Evolutionary conservation across 2,329 filamentous ascomycete genomes (phyloP), one percentile per base, ranked within the genome.

Genomic region (Cordyceps cicadae): DNA sequence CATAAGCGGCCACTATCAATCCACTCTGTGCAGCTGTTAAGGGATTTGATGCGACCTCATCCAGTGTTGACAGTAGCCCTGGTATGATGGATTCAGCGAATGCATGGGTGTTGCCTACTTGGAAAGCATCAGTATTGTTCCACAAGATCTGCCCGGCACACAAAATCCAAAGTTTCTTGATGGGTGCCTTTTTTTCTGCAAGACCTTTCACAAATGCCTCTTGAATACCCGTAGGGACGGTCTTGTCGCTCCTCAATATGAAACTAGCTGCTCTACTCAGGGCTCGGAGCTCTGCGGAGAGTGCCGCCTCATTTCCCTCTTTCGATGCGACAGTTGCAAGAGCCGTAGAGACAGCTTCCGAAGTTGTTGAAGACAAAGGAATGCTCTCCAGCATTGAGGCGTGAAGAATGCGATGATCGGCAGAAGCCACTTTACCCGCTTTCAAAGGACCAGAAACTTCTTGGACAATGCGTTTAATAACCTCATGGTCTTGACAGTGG

Each of bases 231-330:
- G 88, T 88, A 12, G 88, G 85, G 17, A 92, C 70, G 41, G 86
- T 79, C 1, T 79, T 72, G 26, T 79, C 82, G 32, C 84, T 78
- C n/a, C 80, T 74, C 17, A 97, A 70, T 43, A 88, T 78, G 68
- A 82, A 83, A 12, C 77, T 75, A 39, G 88, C 75, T 67, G 89
- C 88, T 62, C 82, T 82, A 58, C 85, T 81, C 60, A 97, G 79
- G 5, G 89, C 83, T 39, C 81, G 80, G 7, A 92, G 85, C 72
- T 96, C 91, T 11, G 89, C 86, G 48, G 84, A 81, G 29, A 96
- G 77, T 48, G 92, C 92, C 41, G 81, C 77, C 72, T 99, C 94
- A 67, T 95, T 97, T 8, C 92, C 87, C 74, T 99, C 94, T 69
- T 97, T 96, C 7, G 82, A 76, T 19, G 89, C 86, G 15, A 91